Percentiles rank a stretch among this genome's conserved stretches.
Conservation (phyloP, 768 basidiomycete genomes). For the Leccinum subgranulosum region DNA sequence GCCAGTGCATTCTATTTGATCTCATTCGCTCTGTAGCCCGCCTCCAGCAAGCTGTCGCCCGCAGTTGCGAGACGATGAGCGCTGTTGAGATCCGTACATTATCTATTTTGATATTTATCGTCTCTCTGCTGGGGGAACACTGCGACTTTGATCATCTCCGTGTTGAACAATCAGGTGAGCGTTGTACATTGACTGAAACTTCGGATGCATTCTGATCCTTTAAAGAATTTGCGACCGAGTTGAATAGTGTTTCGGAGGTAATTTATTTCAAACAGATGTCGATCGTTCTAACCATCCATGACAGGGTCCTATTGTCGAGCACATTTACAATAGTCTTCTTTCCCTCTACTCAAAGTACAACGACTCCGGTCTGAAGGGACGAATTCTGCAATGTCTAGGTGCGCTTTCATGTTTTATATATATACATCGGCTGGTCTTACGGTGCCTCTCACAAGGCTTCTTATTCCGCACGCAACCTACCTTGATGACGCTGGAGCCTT, state of each 20-base stretch:
- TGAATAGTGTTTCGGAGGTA: constrained; percentile 59
- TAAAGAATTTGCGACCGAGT: constrained; percentile 52
- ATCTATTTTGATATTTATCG: constrained; percentile 77
- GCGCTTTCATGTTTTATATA: constrained; percentile 13
- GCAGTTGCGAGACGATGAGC: constrained; percentile 38
- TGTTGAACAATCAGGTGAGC: constrained; percentile 55
- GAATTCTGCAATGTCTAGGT: constrained; percentile 87
- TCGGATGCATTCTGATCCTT: neutral
- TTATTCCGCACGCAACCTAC: constrained; percentile 90
- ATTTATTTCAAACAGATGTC: neutral
- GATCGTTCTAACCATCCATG: constrained; percentile 1
- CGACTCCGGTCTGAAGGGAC: constrained; percentile 57
- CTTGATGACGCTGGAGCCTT: constrained; percentile 79
- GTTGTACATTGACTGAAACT: neutral
- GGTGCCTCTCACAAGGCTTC: constrained; percentile 55
- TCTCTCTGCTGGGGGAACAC: constrained; percentile 82
- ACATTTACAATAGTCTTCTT: constrained; percentile 73
- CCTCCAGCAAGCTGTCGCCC: constrained; percentile 54
- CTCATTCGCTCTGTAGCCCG: constrained; percentile 44
- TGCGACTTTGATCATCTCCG: constrained; percentile 84
- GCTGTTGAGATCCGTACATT: constrained; percentile 52
- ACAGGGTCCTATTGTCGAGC: constrained; percentile 74
- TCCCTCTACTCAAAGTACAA: constrained; percentile 66
- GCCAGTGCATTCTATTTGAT: neutral
- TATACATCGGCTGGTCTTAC: neutral